phyloP scores from a whole-genome alignment of 139 green algal species.

The Choricystis sp. region DNA sequence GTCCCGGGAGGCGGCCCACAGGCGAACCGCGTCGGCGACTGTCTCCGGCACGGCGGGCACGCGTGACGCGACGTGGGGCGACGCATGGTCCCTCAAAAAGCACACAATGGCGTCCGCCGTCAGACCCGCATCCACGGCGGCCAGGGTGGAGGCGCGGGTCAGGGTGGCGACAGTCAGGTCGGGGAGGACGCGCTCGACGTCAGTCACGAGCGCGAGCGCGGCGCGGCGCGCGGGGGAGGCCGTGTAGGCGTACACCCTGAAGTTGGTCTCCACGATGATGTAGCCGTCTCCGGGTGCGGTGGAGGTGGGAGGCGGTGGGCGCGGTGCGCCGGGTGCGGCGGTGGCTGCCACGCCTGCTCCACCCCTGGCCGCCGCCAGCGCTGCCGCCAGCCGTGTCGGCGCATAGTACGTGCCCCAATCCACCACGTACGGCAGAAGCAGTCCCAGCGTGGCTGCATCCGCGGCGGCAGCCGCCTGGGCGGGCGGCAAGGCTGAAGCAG shows the following conservation, averaged over 20 bases:
- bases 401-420: background rate
- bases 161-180: conserved; percentile 78
- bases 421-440: background rate
- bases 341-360: background rate
- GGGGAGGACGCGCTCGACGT: conserved; percentile 62
- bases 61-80: background rate
- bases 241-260: conserved; percentile 72
- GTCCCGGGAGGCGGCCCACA: background rate
- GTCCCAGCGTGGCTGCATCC: background rate
- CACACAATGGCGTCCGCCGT: conserved; percentile 39
- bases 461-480: too few species aligned
- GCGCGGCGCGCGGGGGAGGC: conserved; percentile 37
- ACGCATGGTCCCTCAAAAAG: conserved; percentile 50
- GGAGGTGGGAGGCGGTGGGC: too few species aligned
- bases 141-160: conserved; percentile 46
- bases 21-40: background rate
- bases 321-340: too few species aligned
- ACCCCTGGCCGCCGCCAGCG: background rate
- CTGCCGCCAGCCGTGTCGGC: background rate
- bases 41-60: background rate
- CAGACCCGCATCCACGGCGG: conserved; percentile 42
- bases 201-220: conserved; percentile 55
- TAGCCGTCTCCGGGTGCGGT: conserved; percentile 19
- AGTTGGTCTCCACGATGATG: conserved; percentile 80
- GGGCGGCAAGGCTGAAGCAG: background rate